Conservation (phyloP, 176 grass and related monocot genomes). For the Phragmites australis region DNA sequence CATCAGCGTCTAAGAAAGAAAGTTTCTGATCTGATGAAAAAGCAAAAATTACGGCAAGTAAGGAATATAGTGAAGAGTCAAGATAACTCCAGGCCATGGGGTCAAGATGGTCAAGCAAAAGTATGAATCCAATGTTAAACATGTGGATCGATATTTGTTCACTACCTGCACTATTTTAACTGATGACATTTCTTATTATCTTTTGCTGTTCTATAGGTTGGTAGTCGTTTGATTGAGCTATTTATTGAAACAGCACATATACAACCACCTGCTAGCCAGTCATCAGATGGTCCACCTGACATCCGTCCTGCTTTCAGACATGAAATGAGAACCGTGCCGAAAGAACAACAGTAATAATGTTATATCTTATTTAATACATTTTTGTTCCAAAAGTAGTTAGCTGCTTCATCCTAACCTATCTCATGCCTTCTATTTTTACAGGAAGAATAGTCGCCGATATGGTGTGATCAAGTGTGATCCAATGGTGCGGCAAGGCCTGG, state of each 20-base stretch:
- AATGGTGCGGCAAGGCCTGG: conserved; percentile 78
- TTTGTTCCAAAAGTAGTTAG: conserved; percentile 8
- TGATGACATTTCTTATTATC: conserved; percentile 21
- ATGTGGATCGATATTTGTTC: conserved; percentile 18
- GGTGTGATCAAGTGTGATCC: conserved; percentile 97
- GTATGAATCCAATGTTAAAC: conserved; percentile 43
- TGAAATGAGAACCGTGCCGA: conserved; percentile 48
- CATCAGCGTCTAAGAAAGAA: conserved; percentile 79
- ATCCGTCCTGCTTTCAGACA: conserved; percentile 94
- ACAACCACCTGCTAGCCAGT: conserved; percentile 81
- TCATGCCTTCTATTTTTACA: conserved; percentile 51
- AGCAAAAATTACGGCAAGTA: conserved; percentile 71
- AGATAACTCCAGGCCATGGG: conserved; percentile 81
- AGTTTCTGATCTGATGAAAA: conserved; percentile 82
- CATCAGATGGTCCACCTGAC: conserved; percentile 79
- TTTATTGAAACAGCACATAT: conserved; percentile 90
- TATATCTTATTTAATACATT: conserved; percentile 34
- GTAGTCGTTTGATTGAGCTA: conserved; percentile 91
- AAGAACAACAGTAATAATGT: conserved; percentile 63
- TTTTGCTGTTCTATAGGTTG: conserved; percentile 62
- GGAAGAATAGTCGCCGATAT: conserved; percentile 64
- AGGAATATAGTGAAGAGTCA: conserved; percentile 70
- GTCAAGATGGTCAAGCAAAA: conserved; percentile 90
- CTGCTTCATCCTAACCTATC: conserved; percentile 27
- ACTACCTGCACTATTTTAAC: not conserved